phyloP scores from a whole-genome alignment of 2,329 filamentous ascomycete species.

The Colletotrichum echinochloae region DNA sequence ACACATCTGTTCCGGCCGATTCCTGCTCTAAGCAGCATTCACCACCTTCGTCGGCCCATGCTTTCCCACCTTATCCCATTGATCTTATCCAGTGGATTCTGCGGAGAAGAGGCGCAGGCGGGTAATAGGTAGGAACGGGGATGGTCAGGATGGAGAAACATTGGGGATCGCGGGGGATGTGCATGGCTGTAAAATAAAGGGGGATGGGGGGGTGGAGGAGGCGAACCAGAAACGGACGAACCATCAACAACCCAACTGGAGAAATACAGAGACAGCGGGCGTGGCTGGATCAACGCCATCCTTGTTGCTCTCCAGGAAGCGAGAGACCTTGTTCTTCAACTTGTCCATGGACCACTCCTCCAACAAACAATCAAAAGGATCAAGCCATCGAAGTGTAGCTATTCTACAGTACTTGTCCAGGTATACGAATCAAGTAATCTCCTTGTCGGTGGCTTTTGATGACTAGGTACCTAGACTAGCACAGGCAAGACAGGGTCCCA shows the following conservation, averaged over 20 bases:
- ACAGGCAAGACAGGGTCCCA: not conserved
- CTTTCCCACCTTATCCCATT: not conserved
- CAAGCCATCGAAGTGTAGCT: not conserved
- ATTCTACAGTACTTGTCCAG: not conserved
- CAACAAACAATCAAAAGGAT: not conserved
- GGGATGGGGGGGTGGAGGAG: slow-evolving; percentile 5
- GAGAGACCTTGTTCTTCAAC: not conserved
- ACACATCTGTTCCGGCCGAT: not conserved
- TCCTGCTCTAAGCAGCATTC: slow-evolving; percentile 1
- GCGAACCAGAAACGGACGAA: not conserved
- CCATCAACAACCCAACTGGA: not conserved
- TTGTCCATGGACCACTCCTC: not conserved
- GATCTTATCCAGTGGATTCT: slow-evolving; percentile 25
- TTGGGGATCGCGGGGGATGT: slow-evolving; percentile 36
- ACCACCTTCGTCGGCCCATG: not conserved
- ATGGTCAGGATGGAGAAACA: slow-evolving; percentile 24
- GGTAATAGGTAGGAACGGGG: slow-evolving; percentile 2
- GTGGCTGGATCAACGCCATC: not conserved
- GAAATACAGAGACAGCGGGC: not conserved
- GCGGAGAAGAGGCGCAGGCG: slow-evolving; percentile 21
- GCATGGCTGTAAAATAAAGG: slow-evolving; percentile 19
- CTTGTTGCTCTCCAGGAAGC: not conserved
- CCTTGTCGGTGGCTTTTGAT: not conserved
- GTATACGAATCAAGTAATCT: not conserved
- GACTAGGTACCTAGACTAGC: too few relatives aligned